These are phyloP conservation scores for Fennellomyces sp. DNA, from an alignment of 371 early-diverging fungal genomes.

Conservation along the genomic window DNA sequence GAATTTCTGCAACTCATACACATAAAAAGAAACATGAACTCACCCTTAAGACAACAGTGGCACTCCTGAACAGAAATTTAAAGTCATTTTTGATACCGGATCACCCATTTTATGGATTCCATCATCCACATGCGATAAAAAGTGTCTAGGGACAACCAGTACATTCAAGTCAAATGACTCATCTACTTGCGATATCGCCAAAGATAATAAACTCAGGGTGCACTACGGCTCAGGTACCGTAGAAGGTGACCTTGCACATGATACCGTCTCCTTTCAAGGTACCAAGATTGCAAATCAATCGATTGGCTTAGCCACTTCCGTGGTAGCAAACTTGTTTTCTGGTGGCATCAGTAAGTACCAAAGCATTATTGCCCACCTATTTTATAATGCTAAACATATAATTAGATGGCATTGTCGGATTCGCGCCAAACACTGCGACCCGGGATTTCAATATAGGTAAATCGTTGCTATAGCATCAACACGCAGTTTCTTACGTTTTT, in stretches of 20 bases:
- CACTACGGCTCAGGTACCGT: conserved; percentile 17
- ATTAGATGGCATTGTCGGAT: conserved; percentile 22
- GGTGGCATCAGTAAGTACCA: conserved; percentile 16
- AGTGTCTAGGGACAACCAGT: not conserved
- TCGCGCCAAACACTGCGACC: conserved; percentile 15
- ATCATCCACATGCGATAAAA: not conserved
- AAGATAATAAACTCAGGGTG: not conserved
- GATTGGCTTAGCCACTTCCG: conserved; percentile 17
- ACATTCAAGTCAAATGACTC: conserved; percentile 1
- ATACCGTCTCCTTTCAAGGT: conserved; percentile 14
- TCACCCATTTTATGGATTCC: conserved; percentile 17
- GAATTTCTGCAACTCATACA: not conserved
- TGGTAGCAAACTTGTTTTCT: conserved; percentile 4
- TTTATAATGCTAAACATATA: too few relatives aligned
- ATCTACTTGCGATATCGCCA: not conserved
- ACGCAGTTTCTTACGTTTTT: too few relatives aligned
- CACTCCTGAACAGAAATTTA: conserved; percentile 87
- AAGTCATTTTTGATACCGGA: conserved; percentile 92
- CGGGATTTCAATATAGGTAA: conserved; percentile 14
- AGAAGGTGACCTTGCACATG: conserved; percentile 12
- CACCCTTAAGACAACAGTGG: conserved; percentile 38
- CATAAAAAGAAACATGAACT: too few relatives aligned
- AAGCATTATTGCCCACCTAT: too few relatives aligned
- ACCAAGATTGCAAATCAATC: conserved; percentile 9
- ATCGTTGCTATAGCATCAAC: not conserved